Evolutionary conservation across 1,139 yeast genomes (phyloP).

Genomic region (Yamadazyma sp.): DNA sequence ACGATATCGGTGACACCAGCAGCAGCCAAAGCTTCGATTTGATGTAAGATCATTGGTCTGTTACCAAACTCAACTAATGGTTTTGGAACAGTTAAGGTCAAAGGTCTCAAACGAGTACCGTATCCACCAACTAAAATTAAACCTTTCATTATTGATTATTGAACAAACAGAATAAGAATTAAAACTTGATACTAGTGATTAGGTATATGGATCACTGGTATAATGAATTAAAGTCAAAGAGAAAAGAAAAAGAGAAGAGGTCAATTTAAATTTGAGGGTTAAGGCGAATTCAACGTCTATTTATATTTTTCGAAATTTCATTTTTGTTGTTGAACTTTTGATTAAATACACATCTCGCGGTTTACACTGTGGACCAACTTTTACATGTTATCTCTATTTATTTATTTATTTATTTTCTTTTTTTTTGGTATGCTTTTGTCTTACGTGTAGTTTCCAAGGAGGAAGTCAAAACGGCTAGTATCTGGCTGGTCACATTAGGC

Average conservation of each 20-base stretch:
- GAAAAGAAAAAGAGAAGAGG: slow-evolving; percentile 5
- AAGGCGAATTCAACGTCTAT: slow-evolving; percentile 8
- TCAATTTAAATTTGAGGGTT: slow-evolving; percentile 2
- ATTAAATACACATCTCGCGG: not conserved
- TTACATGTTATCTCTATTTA: not conserved
- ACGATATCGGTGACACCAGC: slow-evolving; percentile 99
- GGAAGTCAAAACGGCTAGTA: too few relatives aligned
- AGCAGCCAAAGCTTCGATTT: slow-evolving; percentile 94
- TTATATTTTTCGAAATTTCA: slow-evolving; percentile 8
- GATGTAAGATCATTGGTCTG: slow-evolving; percentile 97
- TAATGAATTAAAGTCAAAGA: slow-evolving; percentile 8
- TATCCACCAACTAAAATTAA: slow-evolving; percentile 98
- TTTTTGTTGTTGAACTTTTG: slow-evolving; percentile 3
- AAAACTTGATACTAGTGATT: not conserved
- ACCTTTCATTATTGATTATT: slow-evolving; percentile 71
- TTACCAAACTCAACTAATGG: slow-evolving; percentile 98
- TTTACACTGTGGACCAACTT: not conserved
- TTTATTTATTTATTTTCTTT: not conserved
- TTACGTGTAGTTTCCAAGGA: too few relatives aligned
- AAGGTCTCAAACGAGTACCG: slow-evolving; percentile 99
- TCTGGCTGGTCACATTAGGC: too few relatives aligned
- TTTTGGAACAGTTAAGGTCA: slow-evolving; percentile 95
- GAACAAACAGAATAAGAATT: not conserved
- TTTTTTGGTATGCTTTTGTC: not conserved
- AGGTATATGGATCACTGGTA: slow-evolving; percentile 1